Conservation (phyloP, 2,329 filamentous ascomycete genomes). For the Ophiobolus disseminans region DNA sequence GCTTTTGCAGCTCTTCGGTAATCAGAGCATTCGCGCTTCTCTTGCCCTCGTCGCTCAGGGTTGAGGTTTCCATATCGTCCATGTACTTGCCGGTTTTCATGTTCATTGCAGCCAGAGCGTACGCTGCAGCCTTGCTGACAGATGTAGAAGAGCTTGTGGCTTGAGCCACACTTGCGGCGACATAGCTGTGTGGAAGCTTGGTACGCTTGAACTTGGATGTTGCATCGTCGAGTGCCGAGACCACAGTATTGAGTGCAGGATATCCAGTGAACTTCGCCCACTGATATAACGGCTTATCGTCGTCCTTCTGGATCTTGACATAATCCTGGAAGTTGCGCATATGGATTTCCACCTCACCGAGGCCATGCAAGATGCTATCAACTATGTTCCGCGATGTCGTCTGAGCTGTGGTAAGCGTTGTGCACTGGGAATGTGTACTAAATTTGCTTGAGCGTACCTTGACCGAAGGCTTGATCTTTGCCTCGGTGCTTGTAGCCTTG, state of each 20-base stretch:
- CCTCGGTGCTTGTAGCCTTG: no score
- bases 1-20: conserved; percentile 17
- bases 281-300: conserved; percentile 18
- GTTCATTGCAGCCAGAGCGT: conserved; percentile 18
- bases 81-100: conserved; percentile 16
- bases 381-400: not conserved
- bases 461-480: no score
- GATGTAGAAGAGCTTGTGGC: conserved; percentile 9
- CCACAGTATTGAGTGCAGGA: conserved; percentile 1
- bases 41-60: conserved; percentile 8
- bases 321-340: conserved; percentile 18
- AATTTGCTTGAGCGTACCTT: no score
- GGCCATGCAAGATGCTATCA: conserved; percentile 10
- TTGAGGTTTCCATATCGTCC: conserved; percentile 14
- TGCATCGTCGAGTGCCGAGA: conserved; percentile 10
- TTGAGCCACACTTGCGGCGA: not conserved
- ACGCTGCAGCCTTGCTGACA: conserved; percentile 15
- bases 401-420: not conserved
- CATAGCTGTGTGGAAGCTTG: conserved; percentile 1
- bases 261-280: conserved; percentile 23
- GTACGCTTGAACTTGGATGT: conserved; percentile 2
- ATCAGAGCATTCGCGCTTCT: conserved; percentile 10
- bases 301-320: conserved; percentile 9
- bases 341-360: conserved; percentile 14
- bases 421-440: no score